A percentile compares a stretch with the other conserved stretches of the same genome.
Evolutionary conservation across 208 protist genomes (phyloP).

Genomic region (Trypanosoma lewisi): DNA sequence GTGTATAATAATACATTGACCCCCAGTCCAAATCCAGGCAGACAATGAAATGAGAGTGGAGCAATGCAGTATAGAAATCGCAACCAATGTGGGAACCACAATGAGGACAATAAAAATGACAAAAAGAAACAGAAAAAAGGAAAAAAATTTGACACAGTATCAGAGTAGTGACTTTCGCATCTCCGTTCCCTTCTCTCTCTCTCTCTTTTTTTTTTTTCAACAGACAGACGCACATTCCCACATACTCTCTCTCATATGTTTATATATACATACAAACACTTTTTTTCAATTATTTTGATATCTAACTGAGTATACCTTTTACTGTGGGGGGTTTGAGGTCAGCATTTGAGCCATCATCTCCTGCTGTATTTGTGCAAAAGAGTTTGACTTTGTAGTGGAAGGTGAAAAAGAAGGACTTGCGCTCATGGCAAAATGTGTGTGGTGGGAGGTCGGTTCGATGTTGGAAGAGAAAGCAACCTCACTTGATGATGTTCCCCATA

Average conservation of each 20-base stretch:
- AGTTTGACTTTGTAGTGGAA: background rate
- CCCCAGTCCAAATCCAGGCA: no score
- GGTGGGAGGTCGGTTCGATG: background rate
- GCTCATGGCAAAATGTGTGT: constrained; percentile 17
- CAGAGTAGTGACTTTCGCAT: no score
- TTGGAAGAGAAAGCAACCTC: background rate
- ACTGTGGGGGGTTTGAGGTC: background rate
- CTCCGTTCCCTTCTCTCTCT: no score
- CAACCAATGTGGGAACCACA: no score
- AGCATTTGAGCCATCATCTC: constrained; percentile 24
- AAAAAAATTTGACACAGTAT: no score
- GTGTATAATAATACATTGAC: no score
- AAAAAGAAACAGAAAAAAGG: no score
- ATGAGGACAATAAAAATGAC: no score
- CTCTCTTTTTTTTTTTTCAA: background rate
- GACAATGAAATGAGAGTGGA: no score
- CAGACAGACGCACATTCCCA: background rate
- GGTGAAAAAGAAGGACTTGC: background rate
- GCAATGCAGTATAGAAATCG: no score
- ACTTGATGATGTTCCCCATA: background rate
- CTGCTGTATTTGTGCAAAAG: constrained; percentile 28
- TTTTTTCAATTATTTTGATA: constrained; percentile 3
- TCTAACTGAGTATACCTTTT: background rate
- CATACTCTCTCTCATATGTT: background rate
- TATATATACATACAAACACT: background rate